These are phyloP conservation scores for Hansenula sp. DNA, from an alignment of 1,139 yeast genomes.

Conservation along the genomic window DNA sequence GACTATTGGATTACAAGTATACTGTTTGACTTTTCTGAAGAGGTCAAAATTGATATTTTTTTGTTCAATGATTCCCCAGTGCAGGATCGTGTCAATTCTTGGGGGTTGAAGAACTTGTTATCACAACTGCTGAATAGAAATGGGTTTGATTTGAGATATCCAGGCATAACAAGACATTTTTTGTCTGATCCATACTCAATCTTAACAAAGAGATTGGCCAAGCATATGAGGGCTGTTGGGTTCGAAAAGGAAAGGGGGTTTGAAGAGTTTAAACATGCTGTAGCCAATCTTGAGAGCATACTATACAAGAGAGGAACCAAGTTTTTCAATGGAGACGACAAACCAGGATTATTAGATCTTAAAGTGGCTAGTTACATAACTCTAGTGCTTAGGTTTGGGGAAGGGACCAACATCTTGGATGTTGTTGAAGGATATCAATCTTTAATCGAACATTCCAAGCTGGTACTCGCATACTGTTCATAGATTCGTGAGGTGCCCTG, in stretches of 20 bases:
- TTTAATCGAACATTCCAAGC: neutral
- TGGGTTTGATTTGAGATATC: constrained; percentile 21
- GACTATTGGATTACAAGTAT: constrained; percentile 20
- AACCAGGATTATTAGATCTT: constrained; percentile 19
- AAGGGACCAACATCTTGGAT: neutral
- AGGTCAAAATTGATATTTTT: constrained; percentile 11
- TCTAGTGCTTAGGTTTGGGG: constrained; percentile 8
- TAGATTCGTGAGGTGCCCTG: neutral
- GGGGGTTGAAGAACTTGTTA: constrained; percentile 10
- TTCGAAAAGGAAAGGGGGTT: constrained; percentile 12
- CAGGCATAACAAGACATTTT: constrained; percentile 12
- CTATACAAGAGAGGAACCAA: constrained; percentile 7
- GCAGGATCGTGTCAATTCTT: constrained; percentile 6
- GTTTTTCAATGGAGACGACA: constrained; percentile 11
- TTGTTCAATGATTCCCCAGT: constrained; percentile 8
- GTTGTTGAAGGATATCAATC: neutral
- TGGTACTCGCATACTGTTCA: neutral
- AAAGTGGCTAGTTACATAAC: constrained; percentile 17
- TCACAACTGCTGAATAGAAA: constrained; percentile 14
- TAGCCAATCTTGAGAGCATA: constrained; percentile 14
- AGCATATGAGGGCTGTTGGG: constrained; percentile 6
- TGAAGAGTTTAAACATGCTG: constrained; percentile 11
- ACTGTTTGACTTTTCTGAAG: constrained; percentile 8
- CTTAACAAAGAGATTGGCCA: constrained; percentile 1
- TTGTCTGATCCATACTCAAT: neutral